phyloP scores from a whole-genome alignment of 2,329 filamentous ascomycete genomes.

The Tolypocladium amazonense region DNA sequence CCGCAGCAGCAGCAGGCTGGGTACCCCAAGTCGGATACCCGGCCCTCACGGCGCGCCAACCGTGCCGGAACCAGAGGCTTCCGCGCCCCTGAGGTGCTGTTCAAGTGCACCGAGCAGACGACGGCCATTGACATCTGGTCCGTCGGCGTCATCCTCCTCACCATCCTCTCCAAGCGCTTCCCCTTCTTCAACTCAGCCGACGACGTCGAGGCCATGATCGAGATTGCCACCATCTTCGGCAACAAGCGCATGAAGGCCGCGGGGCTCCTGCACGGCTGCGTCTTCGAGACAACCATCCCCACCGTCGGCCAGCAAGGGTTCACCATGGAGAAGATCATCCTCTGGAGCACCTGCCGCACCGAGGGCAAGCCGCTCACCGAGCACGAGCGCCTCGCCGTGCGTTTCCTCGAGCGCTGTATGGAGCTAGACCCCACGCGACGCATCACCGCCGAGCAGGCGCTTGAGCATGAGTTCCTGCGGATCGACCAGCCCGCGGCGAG shows the following conservation, averaged over 20 bases:
- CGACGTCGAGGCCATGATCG: constrained; percentile 93
- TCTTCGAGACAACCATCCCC: constrained; percentile 87
- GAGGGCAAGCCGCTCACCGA: constrained; percentile 44
- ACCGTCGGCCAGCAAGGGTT: constrained; percentile 82
- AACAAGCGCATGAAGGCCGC: constrained; percentile 71
- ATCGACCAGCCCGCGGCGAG: constrained; percentile 15
- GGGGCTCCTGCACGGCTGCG: constrained; percentile 75
- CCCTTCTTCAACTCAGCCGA: constrained; percentile 99
- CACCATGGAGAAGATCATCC: constrained; percentile 81
- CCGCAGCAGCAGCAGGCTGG: constrained; percentile 41
- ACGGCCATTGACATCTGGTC: constrained; percentile 97
- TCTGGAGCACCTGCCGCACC: constrained; percentile 83
- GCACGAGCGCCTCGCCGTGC: constrained; percentile 63
- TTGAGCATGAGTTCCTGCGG: constrained; percentile 60
- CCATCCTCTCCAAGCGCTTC: constrained; percentile 81
- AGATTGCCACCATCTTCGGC: constrained; percentile 93
- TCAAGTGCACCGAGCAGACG: constrained; percentile 93
- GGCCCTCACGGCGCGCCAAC: constrained; percentile 83
- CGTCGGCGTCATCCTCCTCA: constrained; percentile 92
- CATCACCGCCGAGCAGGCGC: constrained; percentile 64
- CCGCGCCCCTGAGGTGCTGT: constrained; percentile 87
- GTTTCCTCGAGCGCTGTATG: constrained; percentile 62
- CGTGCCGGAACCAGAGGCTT: constrained; percentile 92
- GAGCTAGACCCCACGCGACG: constrained; percentile 65
- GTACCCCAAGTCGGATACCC: constrained; percentile 83